Conservation (phyloP, 495 filamentous ascomycete genomes). For the Xylaria longipes region DNA sequence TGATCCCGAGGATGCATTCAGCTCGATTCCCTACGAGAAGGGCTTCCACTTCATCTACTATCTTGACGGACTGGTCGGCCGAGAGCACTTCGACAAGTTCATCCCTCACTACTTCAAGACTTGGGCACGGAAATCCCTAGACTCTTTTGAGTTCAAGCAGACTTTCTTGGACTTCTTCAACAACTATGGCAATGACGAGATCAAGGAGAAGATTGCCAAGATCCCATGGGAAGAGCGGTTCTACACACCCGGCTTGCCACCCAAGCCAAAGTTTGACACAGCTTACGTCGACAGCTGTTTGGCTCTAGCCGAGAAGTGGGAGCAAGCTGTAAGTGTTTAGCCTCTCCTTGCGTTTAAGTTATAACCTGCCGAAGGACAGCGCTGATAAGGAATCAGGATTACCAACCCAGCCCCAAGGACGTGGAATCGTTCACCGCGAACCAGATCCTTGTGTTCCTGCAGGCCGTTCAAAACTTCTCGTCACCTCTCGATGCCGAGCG, state of each 20-base stretch:
- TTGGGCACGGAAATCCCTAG: constrained; percentile 80
- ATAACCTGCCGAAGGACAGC: background rate
- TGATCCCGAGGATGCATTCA: constrained; percentile 95
- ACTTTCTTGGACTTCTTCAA: constrained; percentile 85
- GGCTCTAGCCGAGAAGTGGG: constrained; percentile 80
- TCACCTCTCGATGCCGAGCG: constrained; percentile 65
- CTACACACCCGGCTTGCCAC: constrained; percentile 82
- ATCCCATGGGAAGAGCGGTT: constrained; percentile 92
- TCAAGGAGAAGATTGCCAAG: constrained; percentile 66
- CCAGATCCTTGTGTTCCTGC: constrained; percentile 89
- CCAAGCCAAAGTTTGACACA: constrained; percentile 90
- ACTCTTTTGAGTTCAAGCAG: constrained; percentile 90
- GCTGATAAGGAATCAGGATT: constrained; percentile 48
- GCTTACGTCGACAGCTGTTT: constrained; percentile 87
- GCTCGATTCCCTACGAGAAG: constrained; percentile 80
- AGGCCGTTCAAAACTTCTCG: constrained; percentile 70
- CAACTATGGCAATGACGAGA: constrained; percentile 64
- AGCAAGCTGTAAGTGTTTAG: constrained; percentile 43
- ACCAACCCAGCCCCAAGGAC: constrained; percentile 71
- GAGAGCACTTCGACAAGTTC: constrained; percentile 86
- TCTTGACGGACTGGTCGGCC: constrained; percentile 84
- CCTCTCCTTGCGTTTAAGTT: background rate
- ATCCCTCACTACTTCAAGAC: constrained; percentile 93
- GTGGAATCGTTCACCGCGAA: constrained; percentile 77
- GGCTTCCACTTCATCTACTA: constrained; percentile 70